Evolutionary conservation across 2,329 filamentous ascomycete species (phyloP).

Genomic region (Colletotrichum chrysophilum): DNA sequence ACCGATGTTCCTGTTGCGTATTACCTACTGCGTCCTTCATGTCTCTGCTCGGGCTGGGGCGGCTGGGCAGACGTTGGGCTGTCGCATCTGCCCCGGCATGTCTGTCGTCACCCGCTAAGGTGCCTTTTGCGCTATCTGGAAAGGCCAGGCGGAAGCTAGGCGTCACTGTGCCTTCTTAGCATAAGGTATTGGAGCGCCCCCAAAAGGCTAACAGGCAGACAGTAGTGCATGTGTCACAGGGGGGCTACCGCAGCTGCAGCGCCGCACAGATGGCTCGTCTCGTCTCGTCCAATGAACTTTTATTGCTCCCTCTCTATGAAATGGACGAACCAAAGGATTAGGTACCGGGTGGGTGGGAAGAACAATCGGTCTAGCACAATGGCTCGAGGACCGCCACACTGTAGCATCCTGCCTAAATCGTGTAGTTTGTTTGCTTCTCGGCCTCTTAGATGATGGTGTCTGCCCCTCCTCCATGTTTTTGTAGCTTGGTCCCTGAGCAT

Average conservation of each 20-base stretch:
- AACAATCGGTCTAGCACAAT: background rate
- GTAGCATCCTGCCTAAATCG: background rate
- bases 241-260: background rate
- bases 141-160: background rate
- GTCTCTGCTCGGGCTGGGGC: background rate
- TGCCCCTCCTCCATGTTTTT: background rate
- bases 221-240: background rate
- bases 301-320: background rate
- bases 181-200: background rate
- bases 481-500: background rate
- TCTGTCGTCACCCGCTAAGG: background rate
- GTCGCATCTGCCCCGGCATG: background rate
- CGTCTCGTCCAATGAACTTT: background rate
- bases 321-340: background rate
- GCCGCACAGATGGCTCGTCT: constrained; percentile 17
- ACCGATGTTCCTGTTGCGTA: background rate
- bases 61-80: background rate
- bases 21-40: background rate
- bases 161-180: background rate
- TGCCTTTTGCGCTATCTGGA: background rate
- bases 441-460: background rate
- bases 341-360: background rate
- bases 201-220: background rate
- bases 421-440: background rate
- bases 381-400: background rate